Evolutionary conservation across 2,329 filamentous ascomycete species (phyloP), one percentile per base, ranked within the genome.

Genomic region (Sclerotinia subarctica): DNA sequence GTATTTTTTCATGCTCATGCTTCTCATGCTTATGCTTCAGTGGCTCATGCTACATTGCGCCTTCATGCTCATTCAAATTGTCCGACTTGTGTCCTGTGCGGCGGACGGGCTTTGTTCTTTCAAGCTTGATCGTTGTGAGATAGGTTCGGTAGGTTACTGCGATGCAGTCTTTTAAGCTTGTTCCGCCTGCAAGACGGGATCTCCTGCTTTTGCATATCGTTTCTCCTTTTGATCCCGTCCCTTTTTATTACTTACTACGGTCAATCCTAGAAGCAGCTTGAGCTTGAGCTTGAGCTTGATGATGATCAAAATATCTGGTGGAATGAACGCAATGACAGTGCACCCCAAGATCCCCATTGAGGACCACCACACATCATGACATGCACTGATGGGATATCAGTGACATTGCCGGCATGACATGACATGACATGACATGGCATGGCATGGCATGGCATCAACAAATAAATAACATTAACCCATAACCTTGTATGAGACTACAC

Each of bases 161-260:
- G 53, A 66, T 58, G 38, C 52, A 66, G 26, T 58, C 19, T 57
- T 57, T 52, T 38, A 63, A 66, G 46, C 24, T 49, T 35, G 52
- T 46, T 46, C 29, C 46, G 58, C 38, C 64, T 66, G 64, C 64
- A 66, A 59, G 64, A 66, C 64, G 64, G 64, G 64, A 66, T 60
- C 64, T 59, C 64, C 54, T 66, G 64, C 64, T 66, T 66, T 10
- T 66, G 64, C 64, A 66, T 66, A 52, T 66, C 63, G 63, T 66
- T 58, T 57, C 32, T 66, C 19, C 15, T 46, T 38, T 42, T 17
- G n/a, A 44, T 26, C 51, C 38, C n/a, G 47, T 42, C 32, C 24
- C 54, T n/a, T 24, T 26, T 32, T 26, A 5, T 21, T 26, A 5
- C 13, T 26, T 15, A 44, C 35, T 44, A 44, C 56, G 38, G 7